A percentile compares a stretch with the other conserved stretches of the same genome.
These are phyloP conservation scores for Bremia lactucae DNA, from an alignment of 352 stramenopile genomes.

Conservation along the genomic window DNA sequence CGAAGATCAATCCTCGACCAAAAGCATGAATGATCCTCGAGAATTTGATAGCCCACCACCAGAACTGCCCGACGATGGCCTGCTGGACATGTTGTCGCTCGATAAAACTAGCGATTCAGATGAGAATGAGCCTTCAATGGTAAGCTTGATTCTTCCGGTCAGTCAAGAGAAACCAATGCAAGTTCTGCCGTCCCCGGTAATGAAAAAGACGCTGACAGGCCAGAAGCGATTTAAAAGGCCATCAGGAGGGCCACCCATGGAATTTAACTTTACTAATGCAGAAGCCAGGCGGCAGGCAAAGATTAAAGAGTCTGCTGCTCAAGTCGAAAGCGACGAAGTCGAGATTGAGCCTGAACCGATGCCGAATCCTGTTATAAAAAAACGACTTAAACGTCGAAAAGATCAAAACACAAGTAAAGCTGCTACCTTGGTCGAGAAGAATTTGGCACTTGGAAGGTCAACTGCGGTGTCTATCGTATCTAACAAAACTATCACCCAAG, in stretches of 20 bases:
- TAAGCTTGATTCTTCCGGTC: constrained; percentile 45
- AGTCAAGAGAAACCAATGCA: constrained; percentile 17
- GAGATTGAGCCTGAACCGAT: constrained; percentile 15
- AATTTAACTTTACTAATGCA: constrained; percentile 45
- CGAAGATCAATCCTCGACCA: constrained; percentile 7
- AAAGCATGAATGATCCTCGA: constrained; percentile 10
- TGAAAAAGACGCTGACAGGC: constrained; percentile 16
- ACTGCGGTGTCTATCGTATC: constrained; percentile 7
- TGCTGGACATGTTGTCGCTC: constrained; percentile 46
- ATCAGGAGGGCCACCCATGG: constrained; percentile 15
- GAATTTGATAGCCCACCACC: constrained; percentile 13
- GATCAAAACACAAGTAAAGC: constrained; percentile 8
- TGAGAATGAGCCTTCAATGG: constrained; percentile 23
- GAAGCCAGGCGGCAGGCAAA: constrained; percentile 27
- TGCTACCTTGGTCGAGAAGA: constrained; percentile 1
- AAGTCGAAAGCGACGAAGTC: constrained; percentile 11
- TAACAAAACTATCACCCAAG: constrained; percentile 1
- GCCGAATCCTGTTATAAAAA: constrained; percentile 16
- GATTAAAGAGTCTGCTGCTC: constrained; percentile 11
- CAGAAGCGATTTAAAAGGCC: constrained; percentile 22
- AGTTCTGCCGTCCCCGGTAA: constrained; percentile 9
- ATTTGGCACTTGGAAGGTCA: constrained; percentile 11
- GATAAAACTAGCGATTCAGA: constrained; percentile 54
- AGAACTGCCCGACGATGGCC: constrained; percentile 28
- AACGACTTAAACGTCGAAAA: constrained; percentile 29